phyloP scores from a whole-genome alignment of 148 eudicot species.

The Polygonum aviculare region DNA sequence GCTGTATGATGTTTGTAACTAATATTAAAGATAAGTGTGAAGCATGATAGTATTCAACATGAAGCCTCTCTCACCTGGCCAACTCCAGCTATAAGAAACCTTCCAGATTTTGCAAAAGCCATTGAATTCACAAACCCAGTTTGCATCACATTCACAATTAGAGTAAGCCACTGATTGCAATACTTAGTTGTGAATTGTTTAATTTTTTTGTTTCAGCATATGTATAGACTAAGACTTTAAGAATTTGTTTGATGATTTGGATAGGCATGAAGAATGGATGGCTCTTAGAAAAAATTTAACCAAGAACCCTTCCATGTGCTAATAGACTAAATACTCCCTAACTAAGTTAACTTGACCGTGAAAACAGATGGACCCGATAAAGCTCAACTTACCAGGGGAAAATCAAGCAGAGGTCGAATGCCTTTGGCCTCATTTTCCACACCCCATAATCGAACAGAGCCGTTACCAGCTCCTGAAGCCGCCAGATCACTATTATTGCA shows the following conservation, averaged over 20 bases:
- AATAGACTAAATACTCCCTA: background rate
- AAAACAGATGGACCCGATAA: background rate
- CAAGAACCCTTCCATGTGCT: background rate
- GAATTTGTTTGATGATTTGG: background rate
- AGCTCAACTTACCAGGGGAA: slow-evolving; percentile 55
- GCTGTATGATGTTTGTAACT: background rate
- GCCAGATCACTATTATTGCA: slow-evolving; percentile 93
- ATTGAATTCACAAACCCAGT: slow-evolving; percentile 79
- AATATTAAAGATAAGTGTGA: background rate
- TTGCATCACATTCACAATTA: slow-evolving; percentile 22
- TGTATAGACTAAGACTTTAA: background rate
- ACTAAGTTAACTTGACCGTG: background rate
- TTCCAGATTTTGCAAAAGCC: slow-evolving; percentile 88
- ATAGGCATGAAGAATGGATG: background rate
- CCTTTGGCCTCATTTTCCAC: slow-evolving; percentile 72
- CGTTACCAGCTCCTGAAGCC: slow-evolving; percentile 96
- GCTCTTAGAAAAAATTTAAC: background rate
- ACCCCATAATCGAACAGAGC: slow-evolving; percentile 69
- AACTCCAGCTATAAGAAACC: slow-evolving; percentile 84
- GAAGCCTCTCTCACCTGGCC: slow-evolving; percentile 56
- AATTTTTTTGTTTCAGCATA: background rate
- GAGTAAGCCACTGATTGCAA: background rate
- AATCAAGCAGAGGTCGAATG: slow-evolving; percentile 63
- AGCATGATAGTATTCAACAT: background rate
- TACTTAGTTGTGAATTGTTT: no score